Base-by-base conservation (phyloP, 306 rosid genomes). In the Dalbergia oliveri region DNA sequence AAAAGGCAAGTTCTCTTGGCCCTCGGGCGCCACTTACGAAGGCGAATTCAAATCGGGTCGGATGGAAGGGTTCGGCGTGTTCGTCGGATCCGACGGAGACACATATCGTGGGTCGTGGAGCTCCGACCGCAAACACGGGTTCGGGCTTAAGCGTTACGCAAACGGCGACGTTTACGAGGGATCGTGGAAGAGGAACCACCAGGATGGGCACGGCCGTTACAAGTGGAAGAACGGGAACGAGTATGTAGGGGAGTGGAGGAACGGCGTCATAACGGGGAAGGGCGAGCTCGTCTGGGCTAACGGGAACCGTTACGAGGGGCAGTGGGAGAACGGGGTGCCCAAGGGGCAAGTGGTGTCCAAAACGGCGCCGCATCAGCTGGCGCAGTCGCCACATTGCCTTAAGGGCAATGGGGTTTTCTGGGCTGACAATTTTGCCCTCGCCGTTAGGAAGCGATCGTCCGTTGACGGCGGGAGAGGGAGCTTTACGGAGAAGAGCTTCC, bases 161-260 rank as follows among this genome's bases (percentile, higher is more conserved):
- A 93, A 93, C 80, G 99, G 99, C 1, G 99, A 96, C 62, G 80
- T 85, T 47, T 96, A 90, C 64, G 97, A 90, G 41, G 99, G 99
- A 0, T 79, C 89, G 73, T 96, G 99, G 99, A 91, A 90, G 84
- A 83, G 93, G 43, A 93, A 96, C 69, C 79, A 90, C 0, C 98
- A 96, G 34, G 99, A 96, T 14, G 99, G 99, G 4, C 86, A 90
- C 6, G 99, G 98, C 0, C 89, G 97, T 56, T 93, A 96, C 69
- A 91, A 84, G 0, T 96, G 99, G 99, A 82, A 79, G 66, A 96
- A 96, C 56, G 97, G 96, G 75, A 96, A 89, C 78, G 90, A 87
- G 83, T 93, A 91, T 51, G 84, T 84, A 0, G 99, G 99, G 0
- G 98, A 90, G 64, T 93, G 99, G 99, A 91, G 84, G 84, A 86